Percentiles rank a stretch among this genome's conserved stretches.
These are phyloP conservation scores for Litchi chinensis DNA, from an alignment of 345 rosid genomes.

Conservation along the genomic window DNA sequence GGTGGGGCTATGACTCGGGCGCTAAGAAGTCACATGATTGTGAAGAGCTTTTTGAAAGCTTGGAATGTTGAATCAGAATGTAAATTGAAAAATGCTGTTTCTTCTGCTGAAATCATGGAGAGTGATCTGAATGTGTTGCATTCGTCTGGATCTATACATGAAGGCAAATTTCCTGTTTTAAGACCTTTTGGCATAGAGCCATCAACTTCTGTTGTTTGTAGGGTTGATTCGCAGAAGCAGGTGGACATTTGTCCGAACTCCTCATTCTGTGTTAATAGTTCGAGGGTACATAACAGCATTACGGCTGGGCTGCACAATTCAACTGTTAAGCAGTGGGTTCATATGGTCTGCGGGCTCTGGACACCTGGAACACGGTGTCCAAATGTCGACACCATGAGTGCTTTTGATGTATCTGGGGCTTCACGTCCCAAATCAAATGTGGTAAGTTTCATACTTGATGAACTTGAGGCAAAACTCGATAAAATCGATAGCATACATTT, in stretches of 20 bases:
- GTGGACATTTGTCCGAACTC: constrained; percentile 21
- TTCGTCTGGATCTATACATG: constrained; percentile 19
- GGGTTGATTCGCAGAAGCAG: constrained; percentile 20
- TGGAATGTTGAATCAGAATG: constrained; percentile 41
- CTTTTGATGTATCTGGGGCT: constrained; percentile 56
- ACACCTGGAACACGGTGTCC: constrained; percentile 56
- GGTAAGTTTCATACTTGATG: constrained; percentile 29
- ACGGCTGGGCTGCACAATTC: constrained; percentile 42
- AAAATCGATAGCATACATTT: not conserved
- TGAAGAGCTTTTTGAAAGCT: constrained; percentile 45
- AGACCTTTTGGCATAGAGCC: constrained; percentile 27
- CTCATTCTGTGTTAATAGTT: constrained; percentile 6
- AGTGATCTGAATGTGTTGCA: constrained; percentile 22
- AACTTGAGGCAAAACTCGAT: constrained; percentile 6
- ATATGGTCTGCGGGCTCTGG: constrained; percentile 66
- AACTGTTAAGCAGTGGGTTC: constrained; percentile 55
- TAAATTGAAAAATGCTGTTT: constrained; percentile 13
- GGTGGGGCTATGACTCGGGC: constrained; percentile 59
- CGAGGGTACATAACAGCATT: constrained; percentile 42
- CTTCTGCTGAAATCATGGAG: constrained; percentile 25
- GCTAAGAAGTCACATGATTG: constrained; percentile 37
- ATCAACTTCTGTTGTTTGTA: constrained; percentile 28
- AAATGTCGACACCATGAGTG: constrained; percentile 55
- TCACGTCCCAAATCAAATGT: constrained; percentile 27
- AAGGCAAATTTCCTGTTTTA: constrained; percentile 23